Base-by-base conservation (phyloP, 768 basidiomycete species). In the Chalciporus sphaerocephalus region DNA sequence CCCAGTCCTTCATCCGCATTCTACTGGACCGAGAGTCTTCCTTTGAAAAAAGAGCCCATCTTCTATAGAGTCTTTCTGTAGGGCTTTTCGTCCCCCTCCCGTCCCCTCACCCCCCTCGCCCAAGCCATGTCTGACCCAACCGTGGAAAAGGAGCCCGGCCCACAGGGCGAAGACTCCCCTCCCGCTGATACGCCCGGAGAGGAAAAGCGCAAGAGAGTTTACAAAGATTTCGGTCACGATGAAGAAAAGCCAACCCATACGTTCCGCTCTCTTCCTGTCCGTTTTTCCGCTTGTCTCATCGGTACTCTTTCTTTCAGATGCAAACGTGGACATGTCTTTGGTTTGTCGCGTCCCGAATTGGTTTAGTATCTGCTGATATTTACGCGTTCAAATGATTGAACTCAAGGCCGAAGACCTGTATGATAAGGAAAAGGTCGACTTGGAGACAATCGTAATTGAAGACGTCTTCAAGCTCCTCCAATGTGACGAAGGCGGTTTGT, bases 401-500 rank as follows among this genome's bases (percentile, higher is more conserved):
- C 78, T 94, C 57, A 92, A 84, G 66, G 90, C 91, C 4, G 92
- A 93, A 68, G 92, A 94, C 66, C 71, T 93, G 40, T 97, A 96
- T 67, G 93, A 96, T 70, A 95, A 95, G 74, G 95, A 98, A 72
- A 98, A 98, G 75, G 95, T 98, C 70, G 95, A 98, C 70, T 76
- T 98, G 48, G 95, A 97, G 75, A 94, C 92, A 17, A 86, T 98
- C 57, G 86, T 91, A 53, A 87, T 98, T 65, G 92, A 92, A 56
- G 95, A 97, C 60, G 94, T 97, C 66, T 92, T 96, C 78, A 90
- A 85, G 50, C 85, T 98, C 40, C 84, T 98, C 40, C 92, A 97
- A 67, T 94, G 91, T 66, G 76, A 79, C 55, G 86, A 92, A 47
- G 74, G 75, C 22, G 95, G 95, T 78, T 79, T 98, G 22, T 66